These are phyloP conservation scores for Linnemannia schmuckeri DNA, from an alignment of 192 early-diverging fungal species.

Conservation along the genomic window DNA sequence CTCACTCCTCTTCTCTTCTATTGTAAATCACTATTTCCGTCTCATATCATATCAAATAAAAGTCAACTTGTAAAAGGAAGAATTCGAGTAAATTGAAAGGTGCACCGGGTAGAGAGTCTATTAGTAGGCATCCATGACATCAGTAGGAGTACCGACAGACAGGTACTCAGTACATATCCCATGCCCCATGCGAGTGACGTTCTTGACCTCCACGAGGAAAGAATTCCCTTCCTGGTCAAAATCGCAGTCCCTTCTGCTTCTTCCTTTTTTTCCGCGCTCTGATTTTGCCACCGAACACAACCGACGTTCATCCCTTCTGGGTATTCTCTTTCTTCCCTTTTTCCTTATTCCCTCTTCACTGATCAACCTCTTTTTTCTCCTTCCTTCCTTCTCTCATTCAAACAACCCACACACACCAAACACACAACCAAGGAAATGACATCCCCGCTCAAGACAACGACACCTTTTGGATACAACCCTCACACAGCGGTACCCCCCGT, in stretches of 20 bases:
- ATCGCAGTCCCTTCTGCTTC: not conserved
- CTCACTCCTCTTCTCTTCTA: not conserved
- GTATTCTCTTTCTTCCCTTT: not conserved
- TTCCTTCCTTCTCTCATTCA: not conserved
- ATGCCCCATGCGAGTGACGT: not conserved
- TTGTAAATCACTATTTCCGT: not conserved
- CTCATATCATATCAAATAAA: no score
- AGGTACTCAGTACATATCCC: no score
- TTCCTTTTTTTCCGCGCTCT: not conserved
- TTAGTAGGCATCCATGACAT: no score
- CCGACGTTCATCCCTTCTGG: not conserved
- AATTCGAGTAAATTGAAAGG: no score
- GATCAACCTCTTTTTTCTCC: not conserved
- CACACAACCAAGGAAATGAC: slow-evolving; percentile 19
- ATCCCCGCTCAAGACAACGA: slow-evolving; percentile 44
- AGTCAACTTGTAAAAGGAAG: no score
- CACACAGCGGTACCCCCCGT: slow-evolving; percentile 4
- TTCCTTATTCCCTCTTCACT: not conserved
- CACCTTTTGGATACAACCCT: slow-evolving; percentile 55
- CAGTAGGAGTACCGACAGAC: no score
- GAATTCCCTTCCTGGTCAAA: not conserved
- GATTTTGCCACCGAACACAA: not conserved
- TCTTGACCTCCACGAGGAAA: not conserved
- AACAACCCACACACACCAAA: not conserved
- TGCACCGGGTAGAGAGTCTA: no score